Conservation (phyloP, 2,329 filamentous ascomycete species). For the Fusarium sp. region DNA sequence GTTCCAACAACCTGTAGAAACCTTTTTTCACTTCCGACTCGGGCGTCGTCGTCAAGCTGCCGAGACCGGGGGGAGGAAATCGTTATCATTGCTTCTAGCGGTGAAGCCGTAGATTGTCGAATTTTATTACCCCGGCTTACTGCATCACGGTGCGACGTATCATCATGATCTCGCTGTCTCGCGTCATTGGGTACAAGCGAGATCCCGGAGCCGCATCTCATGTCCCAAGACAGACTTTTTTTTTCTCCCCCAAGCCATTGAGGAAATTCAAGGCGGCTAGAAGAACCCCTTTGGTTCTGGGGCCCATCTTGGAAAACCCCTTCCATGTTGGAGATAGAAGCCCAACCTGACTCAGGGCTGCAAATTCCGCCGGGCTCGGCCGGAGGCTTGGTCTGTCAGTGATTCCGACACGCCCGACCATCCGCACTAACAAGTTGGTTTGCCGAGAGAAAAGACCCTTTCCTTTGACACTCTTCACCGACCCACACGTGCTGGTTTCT, state of each 20-base stretch:
- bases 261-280: neutral
- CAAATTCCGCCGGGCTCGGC: slow-evolving; percentile 26
- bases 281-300: neutral
- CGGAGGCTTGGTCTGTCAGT: slow-evolving; percentile 22
- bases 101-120: slow-evolving; percentile 12
- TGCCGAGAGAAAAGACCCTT: slow-evolving; percentile 25
- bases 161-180: slow-evolving; percentile 16
- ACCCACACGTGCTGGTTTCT: slow-evolving; percentile 37
- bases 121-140: neutral
- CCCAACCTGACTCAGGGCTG: slow-evolving; percentile 25
- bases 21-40: slow-evolving; percentile 3
- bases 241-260: neutral
- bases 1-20: neutral
- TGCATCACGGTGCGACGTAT: neutral
- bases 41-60: slow-evolving; percentile 2
- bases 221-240: neutral
- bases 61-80: slow-evolving; percentile 3
- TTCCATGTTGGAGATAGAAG: slow-evolving; percentile 8
- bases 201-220: neutral
- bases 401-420: slow-evolving; percentile 27
- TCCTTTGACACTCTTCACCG: slow-evolving; percentile 32
- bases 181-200: slow-evolving; percentile 11
- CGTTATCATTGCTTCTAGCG: slow-evolving; percentile 14
- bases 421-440: slow-evolving; percentile 33
- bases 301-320: neutral